Percentiles rank a stretch among this genome's conserved stretches.
phyloP scores from a whole-genome alignment of 306 rosid species.

The Inga oerstediana region DNA sequence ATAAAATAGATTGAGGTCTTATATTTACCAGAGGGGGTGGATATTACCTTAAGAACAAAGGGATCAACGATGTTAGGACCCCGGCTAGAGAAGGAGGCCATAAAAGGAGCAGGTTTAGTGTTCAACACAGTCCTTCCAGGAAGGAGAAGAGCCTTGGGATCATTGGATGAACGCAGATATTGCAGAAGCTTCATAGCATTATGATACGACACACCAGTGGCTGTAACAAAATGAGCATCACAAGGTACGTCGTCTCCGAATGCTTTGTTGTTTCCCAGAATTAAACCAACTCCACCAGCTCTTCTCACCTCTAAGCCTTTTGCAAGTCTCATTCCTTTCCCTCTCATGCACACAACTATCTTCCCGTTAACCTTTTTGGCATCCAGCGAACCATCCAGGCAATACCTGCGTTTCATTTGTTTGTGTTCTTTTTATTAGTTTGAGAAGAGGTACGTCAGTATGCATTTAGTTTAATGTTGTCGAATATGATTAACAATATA shows the following conservation, averaged over 20 bases:
- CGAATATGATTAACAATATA: background rate
- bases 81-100: slow-evolving; percentile 83
- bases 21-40: no score
- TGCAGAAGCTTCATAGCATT: slow-evolving; percentile 51
- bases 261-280: slow-evolving; percentile 54
- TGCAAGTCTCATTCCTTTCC: slow-evolving; percentile 58
- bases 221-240: slow-evolving; percentile 82
- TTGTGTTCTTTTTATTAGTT: background rate
- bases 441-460: background rate
- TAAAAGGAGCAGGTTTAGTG: slow-evolving; percentile 80
- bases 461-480: background rate
- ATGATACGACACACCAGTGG: slow-evolving; percentile 57
- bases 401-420: slow-evolving; percentile 56
- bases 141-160: slow-evolving; percentile 61
- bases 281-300: slow-evolving; percentile 74
- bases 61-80: slow-evolving; percentile 89
- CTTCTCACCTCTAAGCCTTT: slow-evolving; percentile 80
- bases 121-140: slow-evolving; percentile 64
- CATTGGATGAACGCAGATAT: slow-evolving; percentile 55
- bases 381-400: slow-evolving; percentile 68
- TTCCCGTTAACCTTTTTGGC: slow-evolving; percentile 67
- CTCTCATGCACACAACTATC: slow-evolving; percentile 83
- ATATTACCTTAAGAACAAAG: slow-evolving; percentile 66
- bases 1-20: no score
- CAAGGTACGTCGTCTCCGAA: slow-evolving; percentile 55